These are phyloP conservation scores for Cutaneotrichosporon arboriforme DNA, from an alignment of 1,284 basidiomycete species.

Conservation along the genomic window DNA sequence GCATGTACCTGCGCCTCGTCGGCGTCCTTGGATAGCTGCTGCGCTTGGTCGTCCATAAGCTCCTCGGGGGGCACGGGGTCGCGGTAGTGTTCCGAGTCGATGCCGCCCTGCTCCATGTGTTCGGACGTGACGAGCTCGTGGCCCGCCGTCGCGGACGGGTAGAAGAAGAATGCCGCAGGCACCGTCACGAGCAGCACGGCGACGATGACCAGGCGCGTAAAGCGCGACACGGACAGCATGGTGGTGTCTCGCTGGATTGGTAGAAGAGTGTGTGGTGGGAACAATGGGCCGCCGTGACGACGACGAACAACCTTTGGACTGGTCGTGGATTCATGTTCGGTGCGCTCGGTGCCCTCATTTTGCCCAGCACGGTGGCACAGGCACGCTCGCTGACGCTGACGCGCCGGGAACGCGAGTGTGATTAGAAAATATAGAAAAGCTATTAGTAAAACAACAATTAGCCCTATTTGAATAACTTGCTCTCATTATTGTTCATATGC, in stretches of 20 bases:
- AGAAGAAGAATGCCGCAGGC: constrained; percentile 36
- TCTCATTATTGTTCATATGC: too few species aligned
- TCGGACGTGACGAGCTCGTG: not conserved
- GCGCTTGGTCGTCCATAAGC: not conserved
- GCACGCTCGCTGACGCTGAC: too few species aligned
- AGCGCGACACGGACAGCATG: constrained; percentile 27
- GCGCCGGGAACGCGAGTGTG: too few species aligned
- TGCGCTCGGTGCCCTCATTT: too few species aligned
- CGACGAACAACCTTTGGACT: too few species aligned
- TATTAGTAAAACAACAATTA: too few species aligned
- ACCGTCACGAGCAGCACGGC: constrained; percentile 32
- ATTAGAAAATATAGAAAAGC: too few species aligned
- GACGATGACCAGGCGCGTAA: constrained; percentile 35
- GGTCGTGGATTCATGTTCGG: too few species aligned
- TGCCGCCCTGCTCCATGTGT: constrained; percentile 35
- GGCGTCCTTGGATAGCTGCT: constrained; percentile 5
- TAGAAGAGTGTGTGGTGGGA: not conserved
- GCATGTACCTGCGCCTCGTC: constrained; percentile 11
- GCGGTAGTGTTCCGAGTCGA: constrained; percentile 36
- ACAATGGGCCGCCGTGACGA: too few species aligned
- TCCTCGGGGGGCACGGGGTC: constrained; percentile 14
- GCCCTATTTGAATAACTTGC: too few species aligned
- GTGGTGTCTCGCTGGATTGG: not conserved
- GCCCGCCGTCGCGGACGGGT: constrained; percentile 13
- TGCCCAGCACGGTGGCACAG: too few species aligned